Conservation (phyloP, 2,329 filamentous ascomycete genomes). For the Hypoxylon sp. region DNA sequence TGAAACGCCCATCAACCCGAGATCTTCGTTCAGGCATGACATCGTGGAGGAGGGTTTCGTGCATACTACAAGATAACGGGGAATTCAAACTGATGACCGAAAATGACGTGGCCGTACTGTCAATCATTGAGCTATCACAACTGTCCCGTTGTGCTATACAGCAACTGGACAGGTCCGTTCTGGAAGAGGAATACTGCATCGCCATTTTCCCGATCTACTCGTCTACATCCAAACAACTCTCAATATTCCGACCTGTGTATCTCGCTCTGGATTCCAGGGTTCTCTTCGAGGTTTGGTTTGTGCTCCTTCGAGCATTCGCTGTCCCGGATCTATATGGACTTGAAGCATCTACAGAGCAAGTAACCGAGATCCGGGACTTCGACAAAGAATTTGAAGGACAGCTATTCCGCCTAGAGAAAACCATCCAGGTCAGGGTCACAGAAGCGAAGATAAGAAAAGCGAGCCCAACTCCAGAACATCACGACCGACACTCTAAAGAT, state of each 20-base stretch:
- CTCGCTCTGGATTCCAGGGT: slow-evolving; percentile 88
- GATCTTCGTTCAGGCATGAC: slow-evolving; percentile 68
- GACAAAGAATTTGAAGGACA: slow-evolving; percentile 62
- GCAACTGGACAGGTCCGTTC: slow-evolving; percentile 87
- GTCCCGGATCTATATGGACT: slow-evolving; percentile 89
- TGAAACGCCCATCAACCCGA: slow-evolving; percentile 70
- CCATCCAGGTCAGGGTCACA: slow-evolving; percentile 70
- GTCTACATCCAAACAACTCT: slow-evolving; percentile 78
- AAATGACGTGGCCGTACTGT: slow-evolving; percentile 83
- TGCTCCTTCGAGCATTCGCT: slow-evolving; percentile 89
- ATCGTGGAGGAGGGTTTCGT: slow-evolving; percentile 90
- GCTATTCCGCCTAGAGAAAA: slow-evolving; percentile 74
- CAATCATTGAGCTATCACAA: slow-evolving; percentile 88
- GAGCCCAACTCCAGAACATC: slow-evolving; percentile 47
- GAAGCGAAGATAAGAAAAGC: slow-evolving; percentile 72
- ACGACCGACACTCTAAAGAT: slow-evolving; percentile 57
- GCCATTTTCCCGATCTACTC: slow-evolving; percentile 96
- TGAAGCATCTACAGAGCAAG: slow-evolving; percentile 61
- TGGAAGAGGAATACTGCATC: slow-evolving; percentile 94
- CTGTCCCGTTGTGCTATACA: slow-evolving; percentile 92
- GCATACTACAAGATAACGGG: slow-evolving; percentile 94
- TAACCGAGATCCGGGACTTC: slow-evolving; percentile 61
- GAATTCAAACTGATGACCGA: slow-evolving; percentile 93
- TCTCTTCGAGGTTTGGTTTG: slow-evolving; percentile 98
- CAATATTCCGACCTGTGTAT: slow-evolving; percentile 89